Conservation (phyloP, 1,284 basidiomycete genomes). For the Gyrodon tennesseensis region DNA sequence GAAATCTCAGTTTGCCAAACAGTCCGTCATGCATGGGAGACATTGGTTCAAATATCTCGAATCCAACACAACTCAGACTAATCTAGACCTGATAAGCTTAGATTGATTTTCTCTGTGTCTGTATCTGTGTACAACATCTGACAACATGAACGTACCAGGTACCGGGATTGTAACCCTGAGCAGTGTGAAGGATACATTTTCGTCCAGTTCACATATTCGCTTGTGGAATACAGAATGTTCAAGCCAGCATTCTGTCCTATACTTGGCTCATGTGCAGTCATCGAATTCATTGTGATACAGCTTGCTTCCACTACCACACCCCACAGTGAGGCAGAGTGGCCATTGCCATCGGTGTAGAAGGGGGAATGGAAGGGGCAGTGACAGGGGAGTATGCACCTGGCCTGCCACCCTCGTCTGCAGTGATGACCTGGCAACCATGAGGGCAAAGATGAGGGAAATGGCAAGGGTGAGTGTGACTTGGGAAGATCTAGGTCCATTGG, state of each 20-base stretch:
- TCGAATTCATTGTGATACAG: conserved; percentile 57
- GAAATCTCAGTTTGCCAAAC: conserved; percentile 34
- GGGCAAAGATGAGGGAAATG: no score
- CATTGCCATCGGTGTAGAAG: no score
- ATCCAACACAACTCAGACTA: conserved; percentile 62
- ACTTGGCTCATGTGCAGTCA: conserved; percentile 51
- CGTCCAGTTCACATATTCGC: conserved; percentile 58
- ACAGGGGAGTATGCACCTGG: no score
- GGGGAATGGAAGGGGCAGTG: no score
- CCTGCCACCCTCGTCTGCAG: no score
- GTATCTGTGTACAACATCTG: background rate
- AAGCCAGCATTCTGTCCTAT: conserved; percentile 80
- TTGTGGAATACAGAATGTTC: conserved; percentile 73
- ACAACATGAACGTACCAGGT: conserved; percentile 46
- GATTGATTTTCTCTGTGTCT: conserved; percentile 55
- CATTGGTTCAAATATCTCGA: conserved; percentile 31
- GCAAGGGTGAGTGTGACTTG: no score
- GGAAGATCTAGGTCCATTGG: no score
- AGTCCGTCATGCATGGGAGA: background rate
- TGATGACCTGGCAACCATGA: no score
- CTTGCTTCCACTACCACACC: conserved; percentile 60
- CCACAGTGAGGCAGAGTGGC: no score
- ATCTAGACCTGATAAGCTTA: conserved; percentile 73
- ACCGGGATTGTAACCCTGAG: conserved; percentile 57
- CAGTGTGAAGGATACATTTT: conserved; percentile 65